phyloP scores from a whole-genome alignment of 371 early-diverging fungal species.

The Funneliformis caledonium region DNA sequence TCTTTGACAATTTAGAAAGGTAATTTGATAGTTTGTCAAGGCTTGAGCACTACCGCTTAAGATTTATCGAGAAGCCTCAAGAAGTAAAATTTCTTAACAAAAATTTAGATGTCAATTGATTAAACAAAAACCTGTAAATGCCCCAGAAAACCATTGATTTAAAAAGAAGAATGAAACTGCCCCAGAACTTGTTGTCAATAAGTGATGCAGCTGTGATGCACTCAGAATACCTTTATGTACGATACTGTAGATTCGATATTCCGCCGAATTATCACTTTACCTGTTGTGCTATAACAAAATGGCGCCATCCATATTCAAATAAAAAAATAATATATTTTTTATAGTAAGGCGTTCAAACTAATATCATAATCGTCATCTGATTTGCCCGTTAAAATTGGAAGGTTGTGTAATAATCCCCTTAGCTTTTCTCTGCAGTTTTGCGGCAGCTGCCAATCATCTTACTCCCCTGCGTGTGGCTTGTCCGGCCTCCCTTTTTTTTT shows the following conservation, averaged over 20 bases:
- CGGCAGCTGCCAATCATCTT: slow-evolving; percentile 16
- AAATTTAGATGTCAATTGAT: not conserved
- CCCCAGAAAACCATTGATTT: not conserved
- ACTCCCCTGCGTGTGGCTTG: slow-evolving; percentile 24
- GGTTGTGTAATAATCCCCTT: slow-evolving; percentile 11
- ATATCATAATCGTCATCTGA: not conserved
- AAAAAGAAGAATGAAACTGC: not conserved
- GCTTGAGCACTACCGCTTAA: not conserved
- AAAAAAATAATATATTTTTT: too few species aligned
- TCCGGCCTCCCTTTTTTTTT: slow-evolving; percentile 20
- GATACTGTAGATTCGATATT: not conserved
- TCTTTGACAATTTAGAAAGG: too few species aligned
- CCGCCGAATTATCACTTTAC: not conserved
- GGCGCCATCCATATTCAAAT: not conserved
- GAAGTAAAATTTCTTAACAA: too few species aligned
- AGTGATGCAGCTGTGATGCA: not conserved
- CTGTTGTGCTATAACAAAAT: not conserved
- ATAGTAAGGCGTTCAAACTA: not conserved
- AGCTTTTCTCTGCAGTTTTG: not conserved
- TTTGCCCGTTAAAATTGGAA: slow-evolving; percentile 1
- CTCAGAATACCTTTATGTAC: not conserved
- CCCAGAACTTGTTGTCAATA: not conserved
- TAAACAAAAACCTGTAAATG: not conserved
- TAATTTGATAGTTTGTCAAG: too few species aligned
- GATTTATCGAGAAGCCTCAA: not conserved